Evolutionary conservation across 2,329 filamentous ascomycete species (phyloP).

Genomic region (Colletotrichum paranaense): DNA sequence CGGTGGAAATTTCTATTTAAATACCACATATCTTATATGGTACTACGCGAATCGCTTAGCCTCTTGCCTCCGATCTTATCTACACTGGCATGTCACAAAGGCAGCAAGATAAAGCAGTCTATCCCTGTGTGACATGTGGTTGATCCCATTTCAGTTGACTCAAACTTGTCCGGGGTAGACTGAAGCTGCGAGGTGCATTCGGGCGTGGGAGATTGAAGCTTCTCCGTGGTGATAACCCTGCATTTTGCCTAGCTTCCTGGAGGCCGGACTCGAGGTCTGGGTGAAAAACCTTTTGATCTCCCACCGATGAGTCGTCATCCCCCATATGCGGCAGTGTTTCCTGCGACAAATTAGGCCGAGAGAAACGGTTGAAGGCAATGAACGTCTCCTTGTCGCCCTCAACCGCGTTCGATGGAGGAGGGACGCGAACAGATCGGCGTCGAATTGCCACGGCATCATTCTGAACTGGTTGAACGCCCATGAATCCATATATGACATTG

Average conservation of each 20-base stretch:
- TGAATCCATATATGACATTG: conserved; percentile 50
- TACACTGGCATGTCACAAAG: background rate
- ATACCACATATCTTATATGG: background rate
- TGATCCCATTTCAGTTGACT: conserved; percentile 23
- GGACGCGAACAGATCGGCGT: conserved; percentile 49
- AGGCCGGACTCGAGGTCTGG: conserved; percentile 23
- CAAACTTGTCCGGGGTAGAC: conserved; percentile 1
- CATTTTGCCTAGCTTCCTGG: background rate
- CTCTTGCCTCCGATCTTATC: background rate
- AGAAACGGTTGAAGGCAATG: conserved; percentile 62
- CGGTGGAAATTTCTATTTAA: too few relatives aligned
- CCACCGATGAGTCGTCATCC: conserved; percentile 5
- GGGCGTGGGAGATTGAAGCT: conserved; percentile 19
- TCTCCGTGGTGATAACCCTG: background rate
- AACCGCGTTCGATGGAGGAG: conserved; percentile 53
- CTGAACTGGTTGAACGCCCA: conserved; percentile 53
- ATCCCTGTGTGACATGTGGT: background rate
- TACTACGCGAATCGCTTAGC: background rate
- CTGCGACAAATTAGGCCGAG: conserved; percentile 43
- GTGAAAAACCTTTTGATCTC: conserved; percentile 15
- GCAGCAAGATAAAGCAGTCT: background rate
- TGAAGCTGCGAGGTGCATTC: background rate
- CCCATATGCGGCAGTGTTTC: conserved; percentile 2
- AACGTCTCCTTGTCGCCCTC: conserved; percentile 50
- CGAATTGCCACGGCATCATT: conserved; percentile 54